These are phyloP conservation scores for Microbotryum silenes-acaulis DNA, from an alignment of 1,284 basidiomycete genomes.

Conservation along the genomic window DNA sequence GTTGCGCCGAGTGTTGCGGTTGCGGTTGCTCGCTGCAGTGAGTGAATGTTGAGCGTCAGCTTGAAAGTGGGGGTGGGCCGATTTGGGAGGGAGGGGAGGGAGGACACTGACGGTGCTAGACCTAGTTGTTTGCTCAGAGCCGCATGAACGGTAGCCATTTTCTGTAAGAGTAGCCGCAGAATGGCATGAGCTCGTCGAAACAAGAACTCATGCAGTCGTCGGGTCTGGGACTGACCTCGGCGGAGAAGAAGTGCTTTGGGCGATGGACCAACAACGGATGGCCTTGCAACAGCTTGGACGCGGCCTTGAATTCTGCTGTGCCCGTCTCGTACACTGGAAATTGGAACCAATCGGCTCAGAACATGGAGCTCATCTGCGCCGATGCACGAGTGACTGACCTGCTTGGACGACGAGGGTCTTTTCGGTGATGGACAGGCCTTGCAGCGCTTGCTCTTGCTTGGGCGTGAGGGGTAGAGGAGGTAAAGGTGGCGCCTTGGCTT, in stretches of 20 bases:
- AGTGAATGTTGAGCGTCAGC: not conserved
- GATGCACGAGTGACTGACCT: too few species aligned
- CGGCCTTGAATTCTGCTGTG: constrained; percentile 47
- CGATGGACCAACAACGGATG: constrained; percentile 13
- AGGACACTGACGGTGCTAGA: constrained; percentile 1
- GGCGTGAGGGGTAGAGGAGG: too few species aligned
- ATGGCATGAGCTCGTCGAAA: too few species aligned
- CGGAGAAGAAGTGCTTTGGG: constrained; percentile 8
- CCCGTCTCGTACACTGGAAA: constrained; percentile 50
- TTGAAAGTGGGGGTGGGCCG: not conserved
- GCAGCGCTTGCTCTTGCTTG: too few species aligned
- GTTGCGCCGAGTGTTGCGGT: not conserved
- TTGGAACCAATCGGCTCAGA: too few species aligned
- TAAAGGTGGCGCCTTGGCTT: too few species aligned
- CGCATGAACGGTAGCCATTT: not conserved
- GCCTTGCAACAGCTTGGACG: constrained; percentile 7
- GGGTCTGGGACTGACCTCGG: constrained; percentile 7
- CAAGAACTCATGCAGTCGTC: too few species aligned
- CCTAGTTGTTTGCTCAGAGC: constrained; percentile 7
- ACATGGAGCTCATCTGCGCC: too few species aligned
- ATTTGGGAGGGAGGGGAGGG: constrained; percentile 3
- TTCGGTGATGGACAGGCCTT: constrained; percentile 10
- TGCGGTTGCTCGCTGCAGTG: constrained; percentile 1
- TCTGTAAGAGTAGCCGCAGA: not conserved
- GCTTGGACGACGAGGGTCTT: constrained; percentile 28